Percentiles rank a stretch among this genome's conserved stretches.
phyloP scores from a whole-genome alignment of 805 yeast species.

The Danielozyma ontarioensis region DNA sequence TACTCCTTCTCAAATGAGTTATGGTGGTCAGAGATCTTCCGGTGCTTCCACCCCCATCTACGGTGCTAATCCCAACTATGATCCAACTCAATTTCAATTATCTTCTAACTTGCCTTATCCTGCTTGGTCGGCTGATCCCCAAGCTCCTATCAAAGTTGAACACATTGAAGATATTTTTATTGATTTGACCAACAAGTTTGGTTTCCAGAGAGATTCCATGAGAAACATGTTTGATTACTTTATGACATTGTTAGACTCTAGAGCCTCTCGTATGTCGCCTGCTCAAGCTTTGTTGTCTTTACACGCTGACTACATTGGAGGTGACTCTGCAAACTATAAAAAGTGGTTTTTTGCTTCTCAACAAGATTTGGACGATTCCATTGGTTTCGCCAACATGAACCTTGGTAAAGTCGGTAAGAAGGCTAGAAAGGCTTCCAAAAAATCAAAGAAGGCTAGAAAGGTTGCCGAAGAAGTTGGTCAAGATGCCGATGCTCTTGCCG shows the following conservation, averaged over 20 bases:
- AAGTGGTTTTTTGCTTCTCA: constrained; percentile 90
- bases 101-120: constrained; percentile 93
- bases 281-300: constrained; percentile 77
- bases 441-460: constrained; percentile 69
- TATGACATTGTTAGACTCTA: constrained; percentile 77
- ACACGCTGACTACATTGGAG: constrained; percentile 87
- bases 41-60: constrained; percentile 95
- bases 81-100: constrained; percentile 61
- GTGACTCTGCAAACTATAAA: constrained; percentile 78
- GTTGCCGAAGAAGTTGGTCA: constrained; percentile 65
- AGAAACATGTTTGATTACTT: constrained; percentile 87
- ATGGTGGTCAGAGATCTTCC: constrained; percentile 75
- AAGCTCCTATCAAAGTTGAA: constrained; percentile 75
- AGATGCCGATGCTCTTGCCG: constrained; percentile 55
- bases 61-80: constrained; percentile 53
- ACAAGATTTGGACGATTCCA: constrained; percentile 77
- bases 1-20: constrained; percentile 84
- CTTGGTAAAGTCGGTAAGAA: constrained; percentile 72
- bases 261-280: constrained; percentile 86
- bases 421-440: constrained; percentile 76
- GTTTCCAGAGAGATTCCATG: constrained; percentile 91
- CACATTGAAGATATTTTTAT: constrained; percentile 84
- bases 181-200: constrained; percentile 76
- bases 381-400: constrained; percentile 79
- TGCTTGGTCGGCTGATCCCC: constrained; percentile 97